A percentile compares a stretch with the other conserved stretches of the same genome.
Evolutionary conservation across 306 rosid species (phyloP).

Genomic region (Spatholobus suberectus): DNA sequence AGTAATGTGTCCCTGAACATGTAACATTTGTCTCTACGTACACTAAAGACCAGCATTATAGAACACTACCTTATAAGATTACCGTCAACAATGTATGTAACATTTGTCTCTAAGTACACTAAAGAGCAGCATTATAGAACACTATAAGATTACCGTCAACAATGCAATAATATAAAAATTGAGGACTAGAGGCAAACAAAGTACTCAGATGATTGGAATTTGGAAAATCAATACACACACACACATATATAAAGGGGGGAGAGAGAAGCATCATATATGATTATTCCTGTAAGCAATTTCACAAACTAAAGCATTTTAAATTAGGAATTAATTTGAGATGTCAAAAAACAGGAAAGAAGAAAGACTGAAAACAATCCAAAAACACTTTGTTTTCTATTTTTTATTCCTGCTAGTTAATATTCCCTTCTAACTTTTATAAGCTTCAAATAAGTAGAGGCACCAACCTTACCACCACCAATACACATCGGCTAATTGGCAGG

Average conservation of each 20-base stretch:
- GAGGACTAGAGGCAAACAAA: not conserved
- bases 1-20: not conserved
- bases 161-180: too few relatives aligned
- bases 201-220: not conserved
- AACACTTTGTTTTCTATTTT: not conserved
- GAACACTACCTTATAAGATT: too few relatives aligned
- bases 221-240: not conserved
- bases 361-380: constrained; percentile 27
- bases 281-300: not conserved
- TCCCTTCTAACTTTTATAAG: constrained; percentile 19
- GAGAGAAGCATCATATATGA: not conserved
- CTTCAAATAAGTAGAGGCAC: constrained; percentile 21
- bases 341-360: constrained; percentile 21
- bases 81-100: too few relatives aligned
- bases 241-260: too few relatives aligned
- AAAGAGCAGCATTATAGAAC: too few relatives aligned
- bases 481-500: not conserved
- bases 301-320: constrained; percentile 28
- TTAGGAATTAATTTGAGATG: constrained; percentile 15
- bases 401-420: not conserved
- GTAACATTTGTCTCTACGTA: too few relatives aligned
- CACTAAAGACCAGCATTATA: too few relatives aligned
- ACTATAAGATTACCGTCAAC: too few relatives aligned
- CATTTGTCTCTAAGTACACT: too few relatives aligned
- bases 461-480: constrained; percentile 4